A percentile compares a stretch with the other conserved stretches of the same genome.
phyloP scores from a whole-genome alignment of 306 rosid genomes.

The Castanopsis chinensis region DNA sequence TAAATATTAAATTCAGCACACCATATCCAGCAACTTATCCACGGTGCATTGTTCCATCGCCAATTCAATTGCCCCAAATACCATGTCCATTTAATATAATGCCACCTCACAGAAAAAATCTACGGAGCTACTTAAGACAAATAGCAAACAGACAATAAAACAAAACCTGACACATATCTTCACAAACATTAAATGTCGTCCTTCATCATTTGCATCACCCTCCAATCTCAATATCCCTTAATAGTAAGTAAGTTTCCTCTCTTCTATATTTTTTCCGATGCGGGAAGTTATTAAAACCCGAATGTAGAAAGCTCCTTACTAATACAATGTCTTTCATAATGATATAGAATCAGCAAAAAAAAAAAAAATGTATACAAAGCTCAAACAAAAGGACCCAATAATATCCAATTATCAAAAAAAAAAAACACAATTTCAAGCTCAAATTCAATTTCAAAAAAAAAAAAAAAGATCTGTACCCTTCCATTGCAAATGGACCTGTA shows the following conservation, averaged over 20 bases:
- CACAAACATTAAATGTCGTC: not conserved
- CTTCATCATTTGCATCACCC: not conserved
- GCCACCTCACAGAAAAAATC: not conserved
- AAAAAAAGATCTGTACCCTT: conserved; percentile 49
- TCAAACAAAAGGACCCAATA: not conserved
- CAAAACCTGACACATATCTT: not conserved
- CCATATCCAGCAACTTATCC: not conserved
- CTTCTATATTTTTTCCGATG: not conserved
- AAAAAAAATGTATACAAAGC: not conserved
- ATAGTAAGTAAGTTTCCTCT: not conserved
- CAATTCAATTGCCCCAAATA: not conserved
- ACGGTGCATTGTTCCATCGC: not conserved
- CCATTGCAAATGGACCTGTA: conserved; percentile 85
- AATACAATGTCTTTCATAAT: not conserved
- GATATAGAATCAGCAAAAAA: not conserved
- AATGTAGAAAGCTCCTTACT: not conserved
- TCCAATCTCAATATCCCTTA: not conserved
- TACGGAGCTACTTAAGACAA: not conserved
- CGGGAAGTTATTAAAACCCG: not conserved
- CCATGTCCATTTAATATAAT: not conserved
- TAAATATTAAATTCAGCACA: not conserved
- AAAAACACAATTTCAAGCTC: conserved; percentile 11
- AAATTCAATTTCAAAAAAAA: not conserved
- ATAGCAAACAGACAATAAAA: not conserved
- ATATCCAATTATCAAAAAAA: not conserved